Conservation (phyloP, 2,329 filamentous ascomycete species). For the Microsporum ferrugineum region DNA sequence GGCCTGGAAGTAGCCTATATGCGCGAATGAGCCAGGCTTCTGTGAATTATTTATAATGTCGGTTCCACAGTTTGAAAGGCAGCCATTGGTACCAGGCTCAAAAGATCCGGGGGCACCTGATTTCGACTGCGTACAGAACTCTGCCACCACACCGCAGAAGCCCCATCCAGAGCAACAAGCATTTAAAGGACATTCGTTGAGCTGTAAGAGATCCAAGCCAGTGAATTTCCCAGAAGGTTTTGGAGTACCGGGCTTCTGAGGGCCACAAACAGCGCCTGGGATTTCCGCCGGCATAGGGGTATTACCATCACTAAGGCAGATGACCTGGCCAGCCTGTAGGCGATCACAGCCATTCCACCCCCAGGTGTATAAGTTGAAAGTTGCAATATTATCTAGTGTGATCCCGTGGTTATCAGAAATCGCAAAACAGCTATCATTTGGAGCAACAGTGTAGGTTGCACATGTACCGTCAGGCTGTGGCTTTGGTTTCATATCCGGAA, state of each 20-base stretch:
- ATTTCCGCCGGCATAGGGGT: conserved; percentile 37
- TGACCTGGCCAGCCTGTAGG: conserved; percentile 22
- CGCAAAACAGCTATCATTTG: conserved; percentile 26
- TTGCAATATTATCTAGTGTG: conserved; percentile 27
- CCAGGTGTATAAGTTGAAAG: conserved; percentile 35
- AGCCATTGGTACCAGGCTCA: conserved; percentile 22
- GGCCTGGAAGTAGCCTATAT: conserved; percentile 26
- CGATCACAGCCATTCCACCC: conserved; percentile 26
- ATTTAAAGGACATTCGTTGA: conserved; percentile 40
- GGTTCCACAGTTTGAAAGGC: conserved; percentile 8
- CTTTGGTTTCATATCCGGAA: conserved; percentile 28
- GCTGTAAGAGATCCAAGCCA: conserved; percentile 23
- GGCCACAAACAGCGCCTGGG: conserved; percentile 39
- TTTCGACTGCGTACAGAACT: conserved; percentile 32
- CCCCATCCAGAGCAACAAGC: conserved; percentile 36
- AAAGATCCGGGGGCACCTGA: conserved; percentile 30
- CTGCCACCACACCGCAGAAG: conserved; percentile 35
- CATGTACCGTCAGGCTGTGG: conserved; percentile 30
- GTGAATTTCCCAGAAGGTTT: conserved; percentile 17
- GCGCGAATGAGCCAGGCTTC: conserved; percentile 16
- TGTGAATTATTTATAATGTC: conserved; percentile 7
- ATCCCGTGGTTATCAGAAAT: conserved; percentile 31
- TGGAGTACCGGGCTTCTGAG: conserved; percentile 32
- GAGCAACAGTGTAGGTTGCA: conserved; percentile 24
- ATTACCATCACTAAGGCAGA: conserved; percentile 34